Evolutionary conservation across 305 asterid species (phyloP), one percentile per base, ranked within the genome.

Genomic region (Petunia hybrid): DNA sequence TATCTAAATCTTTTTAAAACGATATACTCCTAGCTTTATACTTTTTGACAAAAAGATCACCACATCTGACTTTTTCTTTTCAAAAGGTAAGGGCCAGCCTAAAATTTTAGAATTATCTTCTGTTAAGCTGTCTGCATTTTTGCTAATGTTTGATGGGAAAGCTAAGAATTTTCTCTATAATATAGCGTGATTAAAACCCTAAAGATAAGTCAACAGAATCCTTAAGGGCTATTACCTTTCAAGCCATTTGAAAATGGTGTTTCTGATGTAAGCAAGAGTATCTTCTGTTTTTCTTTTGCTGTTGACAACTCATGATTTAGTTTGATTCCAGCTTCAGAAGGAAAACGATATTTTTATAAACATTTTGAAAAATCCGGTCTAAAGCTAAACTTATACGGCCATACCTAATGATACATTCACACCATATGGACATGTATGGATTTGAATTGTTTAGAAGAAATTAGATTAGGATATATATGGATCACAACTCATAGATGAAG

Each of bases 401-500:
- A 48, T 48, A 71, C 31, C 62, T 71, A 71, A 48, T 71, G 45
- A 71, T 71, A 71, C 22, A 45, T 43, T 67, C 9, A 70, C 38
- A 39, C 45, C 42, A 70, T 45, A 3, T 3, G 40, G 77, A 71
- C 13, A 45, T 62, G 8, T 22, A 70, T 70, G 61, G 12, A 71
- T 46, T 22, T 46, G 31, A 1, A 2, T 35, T 71, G 31, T 10
- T 71, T 35, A 3, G 16, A 48, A 48, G 35, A 48, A 48, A 48
- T 71, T 71, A 35, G 62, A 48, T 71, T 71, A 71, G 45, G 35
- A 71, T 48, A 71, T 71, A 71, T 48, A 71, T 71, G 78, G 45
- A 71, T 71, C 8, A 48, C 35, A 48, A 51, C 62, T 71, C 78
- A 48, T 71, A 9, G 6, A 70, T 22, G 40, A 70, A 45, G 60